Evolutionary conservation across 148 eudicot species (phyloP).

Genomic region (Euryodendron excelsum): DNA sequence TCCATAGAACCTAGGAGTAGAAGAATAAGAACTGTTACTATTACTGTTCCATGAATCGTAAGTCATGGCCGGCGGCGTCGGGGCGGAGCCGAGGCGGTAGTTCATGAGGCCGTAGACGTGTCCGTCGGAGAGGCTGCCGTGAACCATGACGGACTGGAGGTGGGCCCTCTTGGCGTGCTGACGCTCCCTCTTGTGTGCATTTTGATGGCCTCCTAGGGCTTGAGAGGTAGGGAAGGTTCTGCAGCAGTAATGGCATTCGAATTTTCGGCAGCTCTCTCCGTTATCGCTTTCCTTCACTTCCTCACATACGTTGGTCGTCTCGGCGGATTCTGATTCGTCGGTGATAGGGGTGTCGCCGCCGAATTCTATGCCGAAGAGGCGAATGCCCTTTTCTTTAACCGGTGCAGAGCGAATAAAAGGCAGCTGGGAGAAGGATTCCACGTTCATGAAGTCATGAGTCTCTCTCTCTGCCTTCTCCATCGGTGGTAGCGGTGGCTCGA

Average conservation of each 20-base stretch:
- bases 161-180: constrained; percentile 84
- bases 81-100: constrained; percentile 31
- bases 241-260: constrained; percentile 92
- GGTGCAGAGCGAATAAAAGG: constrained; percentile 76
- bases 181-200: constrained; percentile 92
- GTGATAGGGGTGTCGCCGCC: constrained; percentile 17
- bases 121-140: constrained; percentile 25
- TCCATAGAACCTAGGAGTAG: constrained; percentile 21
- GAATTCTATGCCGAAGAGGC: constrained; percentile 81
- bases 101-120: constrained; percentile 35
- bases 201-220: constrained; percentile 97
- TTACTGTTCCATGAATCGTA: constrained; percentile 17
- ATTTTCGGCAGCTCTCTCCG: constrained; percentile 47
- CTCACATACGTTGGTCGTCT: background rate
- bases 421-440: constrained; percentile 86
- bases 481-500: background rate
- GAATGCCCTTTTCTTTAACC: constrained; percentile 39
- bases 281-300: constrained; percentile 2
- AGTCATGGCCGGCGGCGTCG: constrained; percentile 17
- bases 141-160: constrained; percentile 54
- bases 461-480: constrained; percentile 65
- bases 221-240: constrained; percentile 93
- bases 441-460: constrained; percentile 91
- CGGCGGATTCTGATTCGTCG: constrained; percentile 9
- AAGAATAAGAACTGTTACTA: constrained; percentile 7